These are phyloP conservation scores for Euphorbia peplus DNA, from an alignment of 345 rosid genomes.

Conservation along the genomic window DNA sequence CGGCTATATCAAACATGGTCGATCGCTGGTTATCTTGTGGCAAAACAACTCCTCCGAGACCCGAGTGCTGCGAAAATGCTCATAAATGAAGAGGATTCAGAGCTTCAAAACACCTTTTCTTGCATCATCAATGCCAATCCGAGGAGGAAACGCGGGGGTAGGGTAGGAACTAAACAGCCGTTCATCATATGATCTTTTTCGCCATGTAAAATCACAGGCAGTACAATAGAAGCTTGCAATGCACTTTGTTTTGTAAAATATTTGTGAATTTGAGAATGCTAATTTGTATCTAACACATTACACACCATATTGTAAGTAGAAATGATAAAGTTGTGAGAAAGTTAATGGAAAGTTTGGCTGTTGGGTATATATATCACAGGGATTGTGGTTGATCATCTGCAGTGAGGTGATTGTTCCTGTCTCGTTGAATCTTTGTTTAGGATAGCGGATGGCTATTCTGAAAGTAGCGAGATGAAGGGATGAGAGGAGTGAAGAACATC, in stretches of 20 bases:
- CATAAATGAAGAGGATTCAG: constrained; percentile 65
- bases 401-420: no score
- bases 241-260: background rate
- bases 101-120: constrained; percentile 61
- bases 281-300: background rate
- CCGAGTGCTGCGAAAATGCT: constrained; percentile 61
- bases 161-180: constrained; percentile 16
- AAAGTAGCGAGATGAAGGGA: no score
- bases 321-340: background rate
- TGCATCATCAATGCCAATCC: constrained; percentile 67
- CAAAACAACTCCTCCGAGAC: constrained; percentile 71
- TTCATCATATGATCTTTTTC: constrained; percentile 14
- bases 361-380: no score
- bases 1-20: constrained; percentile 86
- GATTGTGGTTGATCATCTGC: no score
- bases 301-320: background rate
- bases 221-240: background rate
- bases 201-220: background rate
- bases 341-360: no score
- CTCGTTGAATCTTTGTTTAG: no score
- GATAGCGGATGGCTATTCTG: no score
- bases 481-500: no score
- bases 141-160: constrained; percentile 52
- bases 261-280: background rate
- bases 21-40: constrained; percentile 82